Evolutionary conservation across 164 flowering plant genomes (phyloP).

Genomic region (Dillenia suffruticosa): DNA sequence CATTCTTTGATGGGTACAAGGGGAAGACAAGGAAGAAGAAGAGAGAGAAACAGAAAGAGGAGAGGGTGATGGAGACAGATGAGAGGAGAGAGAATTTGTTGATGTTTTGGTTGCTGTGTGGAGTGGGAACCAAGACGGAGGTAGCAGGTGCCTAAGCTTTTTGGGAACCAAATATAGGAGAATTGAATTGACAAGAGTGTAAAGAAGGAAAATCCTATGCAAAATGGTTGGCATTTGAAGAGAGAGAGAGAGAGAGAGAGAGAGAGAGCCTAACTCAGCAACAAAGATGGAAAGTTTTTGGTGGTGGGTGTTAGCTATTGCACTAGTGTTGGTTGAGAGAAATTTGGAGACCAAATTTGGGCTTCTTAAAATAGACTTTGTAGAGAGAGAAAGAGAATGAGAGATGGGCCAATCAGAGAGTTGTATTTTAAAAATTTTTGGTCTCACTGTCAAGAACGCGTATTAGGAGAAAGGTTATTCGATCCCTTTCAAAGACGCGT

Average conservation of each 20-base stretch:
- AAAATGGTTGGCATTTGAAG: conserved; percentile 27
- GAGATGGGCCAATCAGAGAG: background rate
- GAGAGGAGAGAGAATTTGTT: background rate
- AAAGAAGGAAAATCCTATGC: conserved; percentile 25
- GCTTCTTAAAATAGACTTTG: background rate
- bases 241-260: background rate
- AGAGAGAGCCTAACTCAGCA: too few relatives aligned
- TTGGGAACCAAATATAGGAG: conserved; percentile 41
- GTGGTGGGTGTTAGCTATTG: background rate
- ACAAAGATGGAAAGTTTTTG: background rate
- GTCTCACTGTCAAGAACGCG: conserved; percentile 10
- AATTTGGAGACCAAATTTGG: conserved; percentile 8
- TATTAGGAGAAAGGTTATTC: background rate
- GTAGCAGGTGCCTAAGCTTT: conserved; percentile 24
- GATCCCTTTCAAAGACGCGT: conserved; percentile 19
- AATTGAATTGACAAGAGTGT: conserved; percentile 31
- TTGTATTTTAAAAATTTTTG: background rate
- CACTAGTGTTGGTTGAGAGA: conserved; percentile 2
- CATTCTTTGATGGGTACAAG: conserved; percentile 21
- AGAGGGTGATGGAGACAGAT: background rate
- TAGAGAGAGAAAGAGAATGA: background rate
- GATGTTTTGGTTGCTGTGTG: conserved; percentile 2
- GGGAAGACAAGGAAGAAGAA: background rate
- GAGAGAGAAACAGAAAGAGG: background rate
- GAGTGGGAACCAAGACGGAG: conserved; percentile 27